Evolutionary conservation across 352 stramenopile species (phyloP).

Genomic region (Globisporangium middletonii): DNA sequence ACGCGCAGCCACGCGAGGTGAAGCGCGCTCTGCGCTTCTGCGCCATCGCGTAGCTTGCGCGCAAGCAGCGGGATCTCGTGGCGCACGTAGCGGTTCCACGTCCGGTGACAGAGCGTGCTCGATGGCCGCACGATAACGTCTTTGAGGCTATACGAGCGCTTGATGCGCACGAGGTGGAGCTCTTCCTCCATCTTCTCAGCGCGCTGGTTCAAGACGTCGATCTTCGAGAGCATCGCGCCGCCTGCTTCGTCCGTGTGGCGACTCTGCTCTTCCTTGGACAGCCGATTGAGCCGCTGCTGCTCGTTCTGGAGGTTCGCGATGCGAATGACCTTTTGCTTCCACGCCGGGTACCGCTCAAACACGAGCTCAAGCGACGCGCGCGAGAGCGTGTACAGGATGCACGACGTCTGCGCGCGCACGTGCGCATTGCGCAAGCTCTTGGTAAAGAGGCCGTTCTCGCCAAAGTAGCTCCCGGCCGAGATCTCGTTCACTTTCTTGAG

Average conservation of each 20-base stretch:
- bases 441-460: slow-evolving; percentile 34
- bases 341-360: slow-evolving; percentile 37
- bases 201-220: slow-evolving; percentile 22
- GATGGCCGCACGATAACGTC: slow-evolving; percentile 1
- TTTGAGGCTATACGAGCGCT: slow-evolving; percentile 3
- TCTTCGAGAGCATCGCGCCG: slow-evolving; percentile 16
- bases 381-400: slow-evolving; percentile 36
- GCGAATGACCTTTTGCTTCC: slow-evolving; percentile 39
- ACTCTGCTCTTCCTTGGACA: slow-evolving; percentile 17
- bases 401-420: slow-evolving; percentile 31
- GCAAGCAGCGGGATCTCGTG: slow-evolving; percentile 4
- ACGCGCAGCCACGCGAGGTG: slow-evolving; percentile 38
- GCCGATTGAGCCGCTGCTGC: slow-evolving; percentile 12
- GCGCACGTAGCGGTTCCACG: neutral
- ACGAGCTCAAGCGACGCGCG: slow-evolving; percentile 33
- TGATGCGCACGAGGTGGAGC: slow-evolving; percentile 21
- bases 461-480: slow-evolving; percentile 27
- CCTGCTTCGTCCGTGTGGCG: slow-evolving; percentile 14
- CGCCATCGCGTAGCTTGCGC: slow-evolving; percentile 17
- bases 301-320: slow-evolving; percentile 29
- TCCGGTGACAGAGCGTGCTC: neutral
- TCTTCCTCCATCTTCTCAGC: slow-evolving; percentile 27
- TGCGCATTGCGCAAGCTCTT: slow-evolving; percentile 28
- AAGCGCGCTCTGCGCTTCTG: slow-evolving; percentile 33
- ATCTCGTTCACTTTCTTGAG: slow-evolving; percentile 33